Conservation (phyloP, 2,329 filamentous ascomycete genomes). For the Fusarium haematococcum region DNA sequence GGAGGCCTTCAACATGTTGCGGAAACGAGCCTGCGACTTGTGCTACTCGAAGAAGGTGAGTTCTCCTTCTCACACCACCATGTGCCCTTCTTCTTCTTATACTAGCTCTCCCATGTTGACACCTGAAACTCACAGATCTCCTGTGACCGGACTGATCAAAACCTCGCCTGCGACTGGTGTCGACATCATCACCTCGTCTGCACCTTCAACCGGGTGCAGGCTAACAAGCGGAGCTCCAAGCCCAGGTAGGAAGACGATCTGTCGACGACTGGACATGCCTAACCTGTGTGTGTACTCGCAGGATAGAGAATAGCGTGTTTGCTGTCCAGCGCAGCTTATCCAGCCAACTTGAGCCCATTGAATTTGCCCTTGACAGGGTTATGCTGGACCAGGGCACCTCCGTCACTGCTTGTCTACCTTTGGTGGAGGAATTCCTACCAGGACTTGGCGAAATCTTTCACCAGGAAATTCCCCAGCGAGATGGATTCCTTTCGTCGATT, state of each 20-base stretch:
- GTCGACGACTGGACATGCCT: not conserved
- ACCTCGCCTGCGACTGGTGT: not conserved
- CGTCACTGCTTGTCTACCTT: not conserved
- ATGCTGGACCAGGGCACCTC: not conserved
- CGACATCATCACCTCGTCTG: not conserved
- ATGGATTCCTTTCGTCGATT: too few species aligned
- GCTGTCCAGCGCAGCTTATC: not conserved
- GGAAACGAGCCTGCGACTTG: not conserved
- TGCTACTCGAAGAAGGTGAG: not conserved
- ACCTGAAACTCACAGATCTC: not conserved
- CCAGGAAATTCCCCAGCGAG: not conserved
- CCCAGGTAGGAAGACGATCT: not conserved
- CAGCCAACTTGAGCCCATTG: not conserved
- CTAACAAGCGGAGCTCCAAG: not conserved
- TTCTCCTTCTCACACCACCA: not conserved
- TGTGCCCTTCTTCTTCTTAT: too few species aligned
- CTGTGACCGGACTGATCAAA: not conserved
- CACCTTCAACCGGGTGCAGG: not conserved
- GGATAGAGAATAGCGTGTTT: not conserved
- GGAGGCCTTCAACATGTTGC: not conserved
- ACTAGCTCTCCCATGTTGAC: too few species aligned
- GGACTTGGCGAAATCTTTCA: not conserved
- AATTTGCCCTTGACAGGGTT: not conserved
- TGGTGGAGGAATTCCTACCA: not conserved
- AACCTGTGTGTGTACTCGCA: not conserved